These are phyloP conservation scores for Gracilariopsis chorda DNA, from an alignment of 23 red algal genomes.

Conservation along the genomic window DNA sequence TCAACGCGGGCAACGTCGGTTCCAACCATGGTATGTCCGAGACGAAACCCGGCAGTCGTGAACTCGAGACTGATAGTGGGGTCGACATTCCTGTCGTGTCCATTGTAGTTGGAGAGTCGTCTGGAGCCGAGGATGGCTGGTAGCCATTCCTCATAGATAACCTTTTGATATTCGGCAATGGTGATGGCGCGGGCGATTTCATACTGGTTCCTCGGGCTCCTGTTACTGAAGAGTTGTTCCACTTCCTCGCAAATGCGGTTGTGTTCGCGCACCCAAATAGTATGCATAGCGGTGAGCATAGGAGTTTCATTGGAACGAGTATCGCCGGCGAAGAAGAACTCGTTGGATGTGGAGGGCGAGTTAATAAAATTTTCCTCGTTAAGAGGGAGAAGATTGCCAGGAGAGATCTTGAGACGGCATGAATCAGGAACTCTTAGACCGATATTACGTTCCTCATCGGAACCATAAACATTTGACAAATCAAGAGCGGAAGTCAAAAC, in stretches of 20 bases:
- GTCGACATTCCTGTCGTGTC: constrained; percentile 34
- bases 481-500: constrained; percentile 41
- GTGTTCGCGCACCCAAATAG: constrained; percentile 61
- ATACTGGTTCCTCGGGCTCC: background rate
- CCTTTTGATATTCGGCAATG: constrained; percentile 46
- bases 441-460: constrained; percentile 12
- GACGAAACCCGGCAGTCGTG: constrained; percentile 60
- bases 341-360: background rate
- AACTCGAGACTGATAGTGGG: constrained; percentile 49
- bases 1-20: constrained; percentile 16
- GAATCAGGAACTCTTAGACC: constrained; percentile 14
- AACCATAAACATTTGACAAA: constrained; percentile 37
- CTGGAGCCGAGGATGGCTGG: constrained; percentile 32
- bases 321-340: constrained; percentile 62
- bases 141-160: constrained; percentile 47
- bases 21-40: constrained; percentile 67
- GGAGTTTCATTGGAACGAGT: constrained; percentile 57
- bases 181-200: constrained; percentile 17
- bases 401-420: constrained; percentile 29
- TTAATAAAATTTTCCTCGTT: constrained; percentile 20
- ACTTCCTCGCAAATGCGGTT: constrained; percentile 25
- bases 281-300: constrained; percentile 43
- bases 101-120: background rate
- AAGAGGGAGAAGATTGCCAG: constrained; percentile 38
- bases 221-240: background rate